These are phyloP conservation scores for Ophiocordyceps camponoti-leonardi DNA, from an alignment of 2,329 filamentous ascomycete species.

Conservation along the genomic window DNA sequence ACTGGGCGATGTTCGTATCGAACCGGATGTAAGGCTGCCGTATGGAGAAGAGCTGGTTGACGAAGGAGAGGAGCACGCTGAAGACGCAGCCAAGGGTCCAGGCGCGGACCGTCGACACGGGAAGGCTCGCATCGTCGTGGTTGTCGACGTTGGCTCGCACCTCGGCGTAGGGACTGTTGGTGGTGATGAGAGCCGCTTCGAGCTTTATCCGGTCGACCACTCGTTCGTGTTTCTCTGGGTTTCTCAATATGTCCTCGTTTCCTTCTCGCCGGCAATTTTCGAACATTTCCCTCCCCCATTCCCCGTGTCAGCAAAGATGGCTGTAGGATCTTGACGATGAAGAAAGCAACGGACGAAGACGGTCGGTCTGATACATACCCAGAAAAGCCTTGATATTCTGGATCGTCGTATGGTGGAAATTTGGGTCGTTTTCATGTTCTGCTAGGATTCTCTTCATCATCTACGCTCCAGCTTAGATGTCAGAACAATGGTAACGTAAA, in stretches of 20 bases:
- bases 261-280: too few species aligned
- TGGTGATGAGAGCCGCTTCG: conserved; percentile 34
- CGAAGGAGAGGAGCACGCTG: conserved; percentile 27
- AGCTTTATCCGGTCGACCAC: conserved; percentile 37
- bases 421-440: conserved; percentile 21
- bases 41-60: conserved; percentile 41
- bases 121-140: conserved; percentile 30
- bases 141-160: conserved; percentile 39
- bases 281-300: too few species aligned
- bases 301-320: too few species aligned
- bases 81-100: conserved; percentile 37
- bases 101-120: conserved; percentile 35
- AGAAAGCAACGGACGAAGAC: background rate
- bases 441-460: background rate
- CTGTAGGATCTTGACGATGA: too few species aligned
- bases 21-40: conserved; percentile 37
- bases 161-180: conserved; percentile 39
- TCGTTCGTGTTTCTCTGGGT: conserved; percentile 28
- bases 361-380: conserved; percentile 5
- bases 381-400: conserved; percentile 23
- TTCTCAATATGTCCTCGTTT: conserved; percentile 24
- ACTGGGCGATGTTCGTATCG: conserved; percentile 36
- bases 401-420: conserved; percentile 21
- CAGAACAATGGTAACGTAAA: background rate
- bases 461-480: too few species aligned